phyloP scores from a whole-genome alignment of 2,329 filamentous ascomycete species.

The Fusarium denticulatum region DNA sequence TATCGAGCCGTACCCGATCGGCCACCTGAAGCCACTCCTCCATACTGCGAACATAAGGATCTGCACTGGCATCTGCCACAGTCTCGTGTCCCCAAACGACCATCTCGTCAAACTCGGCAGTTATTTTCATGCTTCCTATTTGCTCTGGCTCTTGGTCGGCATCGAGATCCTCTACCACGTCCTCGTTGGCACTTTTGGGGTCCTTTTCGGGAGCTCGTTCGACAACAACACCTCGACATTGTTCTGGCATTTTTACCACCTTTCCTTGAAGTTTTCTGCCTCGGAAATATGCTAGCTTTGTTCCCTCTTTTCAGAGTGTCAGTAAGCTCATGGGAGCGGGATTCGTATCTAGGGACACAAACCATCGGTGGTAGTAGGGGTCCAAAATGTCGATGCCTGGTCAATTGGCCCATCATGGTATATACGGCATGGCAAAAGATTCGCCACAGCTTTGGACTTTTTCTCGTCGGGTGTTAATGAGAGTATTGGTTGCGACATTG shows the following conservation, averaged over 20 bases:
- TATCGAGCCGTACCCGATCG: conserved; percentile 64
- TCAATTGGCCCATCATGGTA: conserved; percentile 80
- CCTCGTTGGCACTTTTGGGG: conserved; percentile 49
- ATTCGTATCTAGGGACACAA: conserved; percentile 34
- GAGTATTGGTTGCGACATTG: conserved; percentile 57
- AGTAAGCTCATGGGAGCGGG: not conserved
- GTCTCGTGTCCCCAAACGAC: conserved; percentile 87
- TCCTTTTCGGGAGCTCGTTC: conserved; percentile 51
- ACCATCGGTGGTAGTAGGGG: conserved; percentile 61
- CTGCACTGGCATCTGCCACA: conserved; percentile 67
- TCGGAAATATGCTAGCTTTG: conserved; percentile 74
- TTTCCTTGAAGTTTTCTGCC: conserved; percentile 82
- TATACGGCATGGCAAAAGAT: conserved; percentile 83
- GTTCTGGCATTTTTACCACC: conserved; percentile 71
- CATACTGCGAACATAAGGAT: conserved; percentile 78
- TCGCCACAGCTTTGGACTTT: conserved; percentile 61
- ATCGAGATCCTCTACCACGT: conserved; percentile 54
- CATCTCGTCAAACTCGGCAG: conserved; percentile 77
- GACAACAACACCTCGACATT: conserved; percentile 74
- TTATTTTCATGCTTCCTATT: conserved; percentile 67
- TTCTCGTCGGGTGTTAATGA: conserved; percentile 46
- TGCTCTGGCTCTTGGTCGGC: conserved; percentile 50
- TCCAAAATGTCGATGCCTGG: conserved; percentile 75
- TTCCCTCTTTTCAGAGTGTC: conserved; percentile 54
- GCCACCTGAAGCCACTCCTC: conserved; percentile 84